Evolutionary conservation across 768 basidiomycete genomes (phyloP), one percentile per base, ranked within the genome.

Genomic region (Tylopilus felleus): DNA sequence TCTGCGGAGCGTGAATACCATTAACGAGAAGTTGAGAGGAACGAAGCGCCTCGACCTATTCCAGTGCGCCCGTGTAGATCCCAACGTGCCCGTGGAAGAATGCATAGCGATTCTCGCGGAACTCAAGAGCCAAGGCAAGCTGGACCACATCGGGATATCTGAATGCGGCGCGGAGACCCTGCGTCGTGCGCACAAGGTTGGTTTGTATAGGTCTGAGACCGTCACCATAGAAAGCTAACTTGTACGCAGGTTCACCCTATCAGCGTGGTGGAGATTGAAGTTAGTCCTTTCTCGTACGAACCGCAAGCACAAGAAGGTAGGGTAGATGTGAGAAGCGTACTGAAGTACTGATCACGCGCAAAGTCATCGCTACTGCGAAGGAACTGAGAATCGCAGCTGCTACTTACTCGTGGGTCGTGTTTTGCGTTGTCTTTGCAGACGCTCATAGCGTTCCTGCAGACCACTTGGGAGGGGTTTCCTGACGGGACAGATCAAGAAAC

Each of bases 201-300:
- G 53, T 31, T n/a, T 16, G 5, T 12, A 2, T 13, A 40, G 39
- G 9, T 12, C 10, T 14, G 8, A 4, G 42, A 49, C 36, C 5
- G 6, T 49, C 22, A 2, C 8, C 17, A 16, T 27, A 25, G 22
- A 17, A 23, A 14, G 44, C 28, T 17, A 22, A 6, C 14, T 47
- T 2, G 42, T 33, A 25, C 8, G 4, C 44, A 84, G 78, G 73
- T 84, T 19, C 72, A 78, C 46, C 82, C 79, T 1, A 76, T 87
- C 53, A 73, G 79, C 23, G 75, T 78, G 13, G 81, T 85, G 12
- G 86, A 89, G 65, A 84, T 88, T 47, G 87, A 90, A 63, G 67
- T 85, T 38, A 84, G 81, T 58, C 75, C 78, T 16, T 85, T 80
- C 74, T 73, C 77, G 1, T 82, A 81, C 48, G 80, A 80, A 56